Base-by-base conservation (phyloP, 2,329 filamentous ascomycete genomes). In the Knoxdaviesia capensis region DNA sequence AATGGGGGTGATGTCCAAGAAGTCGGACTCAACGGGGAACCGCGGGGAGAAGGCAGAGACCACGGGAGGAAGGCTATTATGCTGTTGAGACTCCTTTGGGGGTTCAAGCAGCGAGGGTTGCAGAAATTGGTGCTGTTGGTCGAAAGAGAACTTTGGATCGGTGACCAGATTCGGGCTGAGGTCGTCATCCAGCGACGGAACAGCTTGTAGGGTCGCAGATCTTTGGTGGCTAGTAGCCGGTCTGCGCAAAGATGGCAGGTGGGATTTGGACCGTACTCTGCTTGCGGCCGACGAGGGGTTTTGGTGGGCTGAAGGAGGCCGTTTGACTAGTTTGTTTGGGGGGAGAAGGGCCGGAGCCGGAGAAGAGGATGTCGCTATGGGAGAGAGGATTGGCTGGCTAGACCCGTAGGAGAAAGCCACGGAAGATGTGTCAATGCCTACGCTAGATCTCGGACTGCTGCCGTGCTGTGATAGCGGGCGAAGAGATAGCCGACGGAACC, bases 211-310 rank as follows among this genome's bases (percentile, higher is more conserved):
- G 1, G 78, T 83, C 33, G 74, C 75, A 38, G 78, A 80, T 50
- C 82, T 69, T 54, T 87, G 80, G 53, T 86, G 80, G 55, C 81
- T 86, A 11, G 82, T 87, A 38, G 80, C 80, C 41, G 82, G 82
- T 50, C 81, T 66, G 45, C 78, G 74, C 45, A 87, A 66, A 28
- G 71, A 74, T 3, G 74, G 69, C 46, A 80, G 63, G 51, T 79
- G 72, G 39, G 75, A 69, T 48, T 62, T 72, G 32, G 75, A 66
- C 47, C 67, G 63, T 45, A 63, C 65, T 44, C 64, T 61, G 31
- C 59, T 53, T 32, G 61, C 48, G 37, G 61, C 53, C 5, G 65
- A 59, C 39, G 63, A 54, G 46, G 61, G 59, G 41, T 62, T 53
- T 41, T 60, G 60, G 48, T 68, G 66, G 39, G 64, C 60, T 20